A percentile compares a stretch with the other conserved stretches of the same genome.
Evolutionary conservation across 2,329 filamentous ascomycete species (phyloP).

Genomic region (Stromatinia cepivora): DNA sequence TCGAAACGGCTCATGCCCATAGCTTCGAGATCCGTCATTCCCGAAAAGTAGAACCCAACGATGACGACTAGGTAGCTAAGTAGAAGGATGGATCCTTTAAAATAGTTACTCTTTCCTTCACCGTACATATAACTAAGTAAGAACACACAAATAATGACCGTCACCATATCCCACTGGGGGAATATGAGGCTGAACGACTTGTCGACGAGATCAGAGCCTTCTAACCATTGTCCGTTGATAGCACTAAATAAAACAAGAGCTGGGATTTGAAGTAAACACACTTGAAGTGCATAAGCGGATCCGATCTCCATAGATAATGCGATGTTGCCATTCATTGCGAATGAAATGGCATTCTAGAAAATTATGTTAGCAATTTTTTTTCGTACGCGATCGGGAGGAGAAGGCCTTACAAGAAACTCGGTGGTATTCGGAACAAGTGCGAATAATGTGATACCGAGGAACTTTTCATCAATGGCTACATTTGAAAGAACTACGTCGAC

Average conservation of each 20-base stretch:
- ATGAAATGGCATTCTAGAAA: slow-evolving; percentile 84
- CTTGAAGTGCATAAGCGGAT: slow-evolving; percentile 93
- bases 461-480: slow-evolving; percentile 93
- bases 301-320: slow-evolving; percentile 98
- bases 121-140: slow-evolving; percentile 96
- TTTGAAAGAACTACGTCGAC: slow-evolving; percentile 94
- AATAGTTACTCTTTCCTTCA: slow-evolving; percentile 99
- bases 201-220: slow-evolving; percentile 53
- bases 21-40: slow-evolving; percentile 44
- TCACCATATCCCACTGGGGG: slow-evolving; percentile 99
- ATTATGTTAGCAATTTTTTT: slow-evolving; percentile 28
- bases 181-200: slow-evolving; percentile 87
- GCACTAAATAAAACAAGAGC: slow-evolving; percentile 90
- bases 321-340: slow-evolving; percentile 99
- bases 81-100: slow-evolving; percentile 95
- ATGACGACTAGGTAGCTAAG: slow-evolving; percentile 91
- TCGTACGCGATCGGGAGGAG: not conserved
- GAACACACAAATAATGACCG: slow-evolving; percentile 93
- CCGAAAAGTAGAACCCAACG: slow-evolving; percentile 85
- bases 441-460: slow-evolving; percentile 93
- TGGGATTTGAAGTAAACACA: slow-evolving; percentile 91
- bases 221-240: slow-evolving; percentile 60
- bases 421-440: slow-evolving; percentile 97
- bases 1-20: slow-evolving; percentile 42
- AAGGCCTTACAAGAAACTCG: slow-evolving; percentile 79